phyloP scores from a whole-genome alignment of 202 grass and related monocot genomes.

The Elaeis oleifera region DNA sequence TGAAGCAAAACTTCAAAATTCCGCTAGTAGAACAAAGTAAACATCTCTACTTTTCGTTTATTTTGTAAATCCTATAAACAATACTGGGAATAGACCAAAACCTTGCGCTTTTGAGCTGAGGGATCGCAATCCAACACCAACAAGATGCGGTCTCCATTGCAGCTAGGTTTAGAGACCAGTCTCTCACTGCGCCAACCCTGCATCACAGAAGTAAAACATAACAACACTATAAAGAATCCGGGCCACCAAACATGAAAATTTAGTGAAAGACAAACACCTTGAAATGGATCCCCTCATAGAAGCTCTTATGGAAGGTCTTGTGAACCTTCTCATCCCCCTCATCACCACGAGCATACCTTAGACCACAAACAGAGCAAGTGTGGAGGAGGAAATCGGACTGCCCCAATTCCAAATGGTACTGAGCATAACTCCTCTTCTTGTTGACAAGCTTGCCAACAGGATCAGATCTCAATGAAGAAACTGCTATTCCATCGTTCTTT shows the following conservation, averaged over 20 bases:
- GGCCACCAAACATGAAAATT: background rate
- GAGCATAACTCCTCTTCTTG: constrained; percentile 73
- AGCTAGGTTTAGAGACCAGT: constrained; percentile 34
- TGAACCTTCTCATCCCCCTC: constrained; percentile 71
- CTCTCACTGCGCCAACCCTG: constrained; percentile 76
- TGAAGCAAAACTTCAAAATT: too few relatives aligned
- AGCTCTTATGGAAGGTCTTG: constrained; percentile 68
- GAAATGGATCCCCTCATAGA: constrained; percentile 54
- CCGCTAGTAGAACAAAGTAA: too few relatives aligned
- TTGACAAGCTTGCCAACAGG: constrained; percentile 25
- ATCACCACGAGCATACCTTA: constrained; percentile 75
- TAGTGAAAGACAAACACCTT: constrained; percentile 35
- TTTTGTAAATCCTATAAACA: too few relatives aligned
- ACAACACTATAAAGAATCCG: background rate
- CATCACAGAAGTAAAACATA: background rate
- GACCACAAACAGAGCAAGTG: constrained; percentile 58
- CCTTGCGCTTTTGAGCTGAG: constrained; percentile 48
- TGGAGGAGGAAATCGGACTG: constrained; percentile 76
- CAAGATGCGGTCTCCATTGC: constrained; percentile 37
- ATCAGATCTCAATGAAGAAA: constrained; percentile 1
- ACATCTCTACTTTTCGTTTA: too few relatives aligned
- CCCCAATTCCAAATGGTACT: constrained; percentile 88
- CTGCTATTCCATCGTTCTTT: background rate
- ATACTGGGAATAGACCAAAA: background rate
- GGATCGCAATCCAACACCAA: constrained; percentile 35